Evolutionary conservation across 805 yeast species (phyloP), one percentile per base, ranked within the genome.

Genomic region (Yamadazyma scolyti): DNA sequence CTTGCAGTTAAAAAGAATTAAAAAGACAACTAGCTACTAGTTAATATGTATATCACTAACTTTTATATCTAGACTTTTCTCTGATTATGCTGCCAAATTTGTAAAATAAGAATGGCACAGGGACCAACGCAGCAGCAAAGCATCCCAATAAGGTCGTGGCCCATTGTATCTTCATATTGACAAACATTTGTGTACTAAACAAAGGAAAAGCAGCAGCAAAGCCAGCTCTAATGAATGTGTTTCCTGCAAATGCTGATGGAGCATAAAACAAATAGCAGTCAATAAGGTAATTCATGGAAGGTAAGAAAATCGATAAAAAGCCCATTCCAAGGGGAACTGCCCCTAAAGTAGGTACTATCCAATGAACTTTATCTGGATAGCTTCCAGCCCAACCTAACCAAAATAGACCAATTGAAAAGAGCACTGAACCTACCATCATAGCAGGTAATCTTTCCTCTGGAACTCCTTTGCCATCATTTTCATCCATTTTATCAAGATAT

Each of bases 321-420:
- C 80, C 81, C 39, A 46, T 38, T 6, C 64, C 65, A 26, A 54
- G 37, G 24, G 45, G 45, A 1, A 58, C 47, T 1, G 75, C 73
- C 28, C 73, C 65, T 12, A 71, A 41, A 6, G 61, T 61, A 6
- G 75, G 65, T 3, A 77, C 81, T 20, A 77, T 78, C 88, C 89
- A 87, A 51, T 80, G 95, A 19, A 84, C 73, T 9, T 57, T 54
- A 20, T 78, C 54, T 28, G 73, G 79, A 54, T 79, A 86, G 39
- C 75, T 72, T 49, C 95, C 95, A 5, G 88, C 63, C 95, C 96
- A 87, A 33, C 83, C 75, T 54, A 87, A 67, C 95, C 95, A 82
- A 46, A 87, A 67, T 37, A 87, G 60, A 29, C 95, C 96, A 29
- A 75, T 61, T 16, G 93, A 82, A 64, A 87, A 84, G 6, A 71